These are phyloP conservation scores for Dictyostelium intermedium DNA, from an alignment of 78 protist genomes.

Conservation along the genomic window DNA sequence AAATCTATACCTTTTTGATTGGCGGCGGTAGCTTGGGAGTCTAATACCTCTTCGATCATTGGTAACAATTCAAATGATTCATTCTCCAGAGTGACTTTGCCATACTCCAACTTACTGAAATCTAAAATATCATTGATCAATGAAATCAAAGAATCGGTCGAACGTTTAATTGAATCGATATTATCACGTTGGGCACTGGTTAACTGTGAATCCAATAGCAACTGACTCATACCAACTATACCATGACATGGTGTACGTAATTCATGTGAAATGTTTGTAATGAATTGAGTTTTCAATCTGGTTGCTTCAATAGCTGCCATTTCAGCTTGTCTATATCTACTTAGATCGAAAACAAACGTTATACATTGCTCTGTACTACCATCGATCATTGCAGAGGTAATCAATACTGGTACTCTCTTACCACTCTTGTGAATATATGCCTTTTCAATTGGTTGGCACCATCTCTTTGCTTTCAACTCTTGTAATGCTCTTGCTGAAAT, in stretches of 20 bases:
- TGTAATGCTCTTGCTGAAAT: constrained; percentile 72
- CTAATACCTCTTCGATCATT: constrained; percentile 60
- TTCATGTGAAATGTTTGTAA: constrained; percentile 86
- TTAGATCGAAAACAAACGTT: constrained; percentile 62
- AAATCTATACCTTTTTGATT: constrained; percentile 56
- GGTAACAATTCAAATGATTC: constrained; percentile 47
- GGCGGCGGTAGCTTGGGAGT: background rate
- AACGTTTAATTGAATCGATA: constrained; percentile 64
- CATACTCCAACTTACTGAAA: constrained; percentile 61
- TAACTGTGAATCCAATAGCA: constrained; percentile 31
- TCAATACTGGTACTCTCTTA: constrained; percentile 18
- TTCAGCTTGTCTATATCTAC: constrained; percentile 65
- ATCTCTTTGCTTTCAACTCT: constrained; percentile 59
- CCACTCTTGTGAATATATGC: constrained; percentile 70
- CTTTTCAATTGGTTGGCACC: constrained; percentile 80
- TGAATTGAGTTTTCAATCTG: constrained; percentile 64
- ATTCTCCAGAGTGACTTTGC: constrained; percentile 53
- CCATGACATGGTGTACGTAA: constrained; percentile 89
- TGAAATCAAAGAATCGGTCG: constrained; percentile 28
- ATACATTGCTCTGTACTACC: constrained; percentile 66
- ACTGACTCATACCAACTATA: constrained; percentile 82
- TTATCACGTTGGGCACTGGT: constrained; percentile 3
- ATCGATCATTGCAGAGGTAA: constrained; percentile 59
- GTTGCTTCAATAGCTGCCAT: constrained; percentile 55
- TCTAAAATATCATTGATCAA: constrained; percentile 75